These are phyloP conservation scores for Parietaria judaica DNA, from an alignment of 306 rosid genomes.

Conservation along the genomic window DNA sequence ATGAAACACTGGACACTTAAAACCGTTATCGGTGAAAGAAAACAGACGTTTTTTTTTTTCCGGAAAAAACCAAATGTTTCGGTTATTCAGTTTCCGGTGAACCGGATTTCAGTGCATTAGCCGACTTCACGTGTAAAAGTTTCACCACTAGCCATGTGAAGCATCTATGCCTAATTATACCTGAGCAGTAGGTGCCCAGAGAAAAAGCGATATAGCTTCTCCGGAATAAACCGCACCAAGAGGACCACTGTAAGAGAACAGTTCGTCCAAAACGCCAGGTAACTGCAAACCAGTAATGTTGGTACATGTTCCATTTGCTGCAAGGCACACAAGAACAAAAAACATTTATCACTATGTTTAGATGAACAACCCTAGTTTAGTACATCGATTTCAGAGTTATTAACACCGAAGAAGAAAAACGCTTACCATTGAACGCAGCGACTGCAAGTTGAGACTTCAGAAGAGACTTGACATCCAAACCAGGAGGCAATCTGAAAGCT, in stretches of 20 bases:
- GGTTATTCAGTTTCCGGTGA: no score
- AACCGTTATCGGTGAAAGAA: background rate
- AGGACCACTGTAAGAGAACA: constrained; percentile 74
- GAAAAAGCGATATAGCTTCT: constrained; percentile 66
- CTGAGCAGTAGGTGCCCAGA: constrained; percentile 97
- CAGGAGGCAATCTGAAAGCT: constrained; percentile 50
- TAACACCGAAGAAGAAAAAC: background rate
- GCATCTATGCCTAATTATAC: constrained; percentile 30
- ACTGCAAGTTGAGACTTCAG: constrained; percentile 69
- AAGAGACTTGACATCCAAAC: constrained; percentile 46
- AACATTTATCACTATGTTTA: background rate
- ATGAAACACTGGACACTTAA: no score
- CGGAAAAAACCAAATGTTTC: no score
- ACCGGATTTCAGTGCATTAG: no score
- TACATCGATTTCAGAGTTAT: no score
- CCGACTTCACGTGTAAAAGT: background rate
- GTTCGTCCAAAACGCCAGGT: constrained; percentile 85
- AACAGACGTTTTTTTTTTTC: background rate
- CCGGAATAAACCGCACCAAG: constrained; percentile 67
- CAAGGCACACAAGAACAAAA: constrained; percentile 14
- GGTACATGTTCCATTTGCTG: constrained; percentile 64
- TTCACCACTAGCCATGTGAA: background rate
- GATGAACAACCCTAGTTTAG: no score
- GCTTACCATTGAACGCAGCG: constrained; percentile 57
- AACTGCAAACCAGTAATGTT: constrained; percentile 79